phyloP scores from a whole-genome alignment of 331 rosid genomes.

The Rhamnella rubrinervis region DNA sequence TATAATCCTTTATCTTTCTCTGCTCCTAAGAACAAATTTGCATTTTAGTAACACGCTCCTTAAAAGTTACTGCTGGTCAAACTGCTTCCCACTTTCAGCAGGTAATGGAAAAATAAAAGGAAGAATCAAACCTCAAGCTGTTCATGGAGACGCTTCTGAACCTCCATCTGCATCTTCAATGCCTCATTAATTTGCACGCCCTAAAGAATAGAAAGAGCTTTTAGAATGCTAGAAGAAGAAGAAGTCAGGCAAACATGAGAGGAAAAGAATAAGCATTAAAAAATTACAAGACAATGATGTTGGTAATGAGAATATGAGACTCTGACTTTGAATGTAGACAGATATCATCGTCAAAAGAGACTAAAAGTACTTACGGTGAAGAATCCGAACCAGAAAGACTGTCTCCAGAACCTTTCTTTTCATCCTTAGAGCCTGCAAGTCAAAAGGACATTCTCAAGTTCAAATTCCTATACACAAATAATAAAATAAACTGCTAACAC shows the following conservation, averaged over 20 bases:
- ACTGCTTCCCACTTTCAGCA: constrained; percentile 15
- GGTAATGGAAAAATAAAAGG: constrained; percentile 23
- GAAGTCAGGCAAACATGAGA: not conserved
- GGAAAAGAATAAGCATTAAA: constrained; percentile 11
- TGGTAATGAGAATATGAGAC: not conserved
- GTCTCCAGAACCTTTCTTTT: constrained; percentile 84
- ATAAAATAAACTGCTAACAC: constrained; percentile 6
- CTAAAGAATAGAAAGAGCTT: constrained; percentile 39
- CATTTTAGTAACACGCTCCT: not conserved
- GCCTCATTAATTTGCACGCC: constrained; percentile 94
- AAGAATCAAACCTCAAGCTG: constrained; percentile 78
- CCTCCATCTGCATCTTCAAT: constrained; percentile 97
- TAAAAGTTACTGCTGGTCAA: constrained; percentile 1
- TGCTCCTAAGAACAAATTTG: not conserved
- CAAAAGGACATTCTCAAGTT: constrained; percentile 19
- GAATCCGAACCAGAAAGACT: constrained; percentile 74
- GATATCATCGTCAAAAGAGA: constrained; percentile 6
- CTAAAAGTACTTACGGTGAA: constrained; percentile 72
- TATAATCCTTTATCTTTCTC: not conserved
- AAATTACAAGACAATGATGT: not conserved
- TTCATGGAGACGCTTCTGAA: constrained; percentile 98
- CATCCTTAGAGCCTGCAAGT: constrained; percentile 79
- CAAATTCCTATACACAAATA: constrained; percentile 5
- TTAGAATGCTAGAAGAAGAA: constrained; percentile 16
- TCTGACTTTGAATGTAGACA: not conserved